These are phyloP conservation scores for Colletotrichum sansevieriae DNA, from an alignment of 2,329 filamentous ascomycete genomes.

Conservation along the genomic window DNA sequence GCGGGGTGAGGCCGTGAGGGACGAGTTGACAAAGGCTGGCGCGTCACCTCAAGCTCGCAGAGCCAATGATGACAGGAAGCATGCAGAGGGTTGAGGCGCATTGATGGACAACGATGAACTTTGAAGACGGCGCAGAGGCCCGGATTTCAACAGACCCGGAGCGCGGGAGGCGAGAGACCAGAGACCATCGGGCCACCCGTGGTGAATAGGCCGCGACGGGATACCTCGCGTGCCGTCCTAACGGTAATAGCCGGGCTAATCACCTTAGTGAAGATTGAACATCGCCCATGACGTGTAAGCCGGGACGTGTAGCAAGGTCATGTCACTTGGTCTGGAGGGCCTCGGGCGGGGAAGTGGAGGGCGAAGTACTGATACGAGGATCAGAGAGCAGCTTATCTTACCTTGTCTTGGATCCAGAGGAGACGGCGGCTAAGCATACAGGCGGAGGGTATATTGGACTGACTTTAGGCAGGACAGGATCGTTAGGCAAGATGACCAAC, in stretches of 20 bases:
- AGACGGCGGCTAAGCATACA: slow-evolving; percentile 31
- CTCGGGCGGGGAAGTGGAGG: slow-evolving; percentile 3
- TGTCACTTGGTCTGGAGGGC: slow-evolving; percentile 7
- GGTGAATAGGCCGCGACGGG: slow-evolving; percentile 19
- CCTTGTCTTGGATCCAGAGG: slow-evolving; percentile 18
- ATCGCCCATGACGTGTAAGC: not conserved
- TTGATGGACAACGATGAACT: not conserved
- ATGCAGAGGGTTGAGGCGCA: slow-evolving; percentile 9
- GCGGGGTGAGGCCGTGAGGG: not conserved
- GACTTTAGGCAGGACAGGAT: too few species aligned
- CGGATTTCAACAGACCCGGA: slow-evolving; percentile 23
- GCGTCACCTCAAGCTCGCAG: slow-evolving; percentile 8
- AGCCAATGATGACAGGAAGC: slow-evolving; percentile 12
- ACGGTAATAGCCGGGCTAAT: not conserved
- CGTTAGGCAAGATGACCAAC: too few species aligned
- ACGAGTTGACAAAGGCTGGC: slow-evolving; percentile 2
- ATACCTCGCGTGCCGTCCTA: slow-evolving; percentile 34
- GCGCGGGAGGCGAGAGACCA: slow-evolving; percentile 15
- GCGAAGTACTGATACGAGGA: slow-evolving; percentile 27
- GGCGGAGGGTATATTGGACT: slow-evolving; percentile 9
- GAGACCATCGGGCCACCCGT: slow-evolving; percentile 28
- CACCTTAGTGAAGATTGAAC: not conserved
- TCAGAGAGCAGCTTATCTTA: slow-evolving; percentile 2
- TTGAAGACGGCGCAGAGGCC: slow-evolving; percentile 24
- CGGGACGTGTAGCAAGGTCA: not conserved